Evolutionary conservation across 2,329 filamentous ascomycete genomes (phyloP).

Genomic region (Apiospora koreana): DNA sequence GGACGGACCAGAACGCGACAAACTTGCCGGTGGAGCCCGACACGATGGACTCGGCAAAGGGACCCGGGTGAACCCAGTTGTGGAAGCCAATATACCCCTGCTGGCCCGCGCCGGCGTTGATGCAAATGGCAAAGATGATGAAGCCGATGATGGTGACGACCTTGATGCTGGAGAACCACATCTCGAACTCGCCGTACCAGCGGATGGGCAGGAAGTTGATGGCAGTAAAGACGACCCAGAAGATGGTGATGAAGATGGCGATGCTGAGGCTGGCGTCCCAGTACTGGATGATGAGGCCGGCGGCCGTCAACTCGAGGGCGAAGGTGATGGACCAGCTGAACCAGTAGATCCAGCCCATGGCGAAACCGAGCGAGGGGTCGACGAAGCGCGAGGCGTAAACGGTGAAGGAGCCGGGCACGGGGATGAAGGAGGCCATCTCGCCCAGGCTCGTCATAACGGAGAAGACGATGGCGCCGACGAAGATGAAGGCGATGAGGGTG

Average conservation of each 20-base stretch:
- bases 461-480: slow-evolving; percentile 59
- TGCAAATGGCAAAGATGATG: slow-evolving; percentile 74
- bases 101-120: slow-evolving; percentile 70
- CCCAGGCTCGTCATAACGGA: slow-evolving; percentile 71
- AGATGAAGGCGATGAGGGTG: slow-evolving; percentile 60
- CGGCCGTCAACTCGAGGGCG: slow-evolving; percentile 71
- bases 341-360: slow-evolving; percentile 85
- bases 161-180: slow-evolving; percentile 78
- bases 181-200: slow-evolving; percentile 76
- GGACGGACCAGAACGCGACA: slow-evolving; percentile 68
- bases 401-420: slow-evolving; percentile 75
- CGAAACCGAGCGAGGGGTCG: slow-evolving; percentile 67
- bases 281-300: slow-evolving; percentile 75
- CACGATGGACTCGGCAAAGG: slow-evolving; percentile 64
- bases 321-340: slow-evolving; percentile 74
- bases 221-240: slow-evolving; percentile 69
- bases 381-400: slow-evolving; percentile 76
- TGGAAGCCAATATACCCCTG: slow-evolving; percentile 74
- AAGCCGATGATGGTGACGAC: slow-evolving; percentile 74
- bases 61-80: slow-evolving; percentile 69
- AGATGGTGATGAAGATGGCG: slow-evolving; percentile 72
- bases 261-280: slow-evolving; percentile 66
- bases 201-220: slow-evolving; percentile 72
- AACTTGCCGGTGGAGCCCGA: slow-evolving; percentile 59
- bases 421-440: slow-evolving; percentile 78